Conservation (phyloP, 169 alveolate genomes). For the Plasmodium reichenowi region DNA sequence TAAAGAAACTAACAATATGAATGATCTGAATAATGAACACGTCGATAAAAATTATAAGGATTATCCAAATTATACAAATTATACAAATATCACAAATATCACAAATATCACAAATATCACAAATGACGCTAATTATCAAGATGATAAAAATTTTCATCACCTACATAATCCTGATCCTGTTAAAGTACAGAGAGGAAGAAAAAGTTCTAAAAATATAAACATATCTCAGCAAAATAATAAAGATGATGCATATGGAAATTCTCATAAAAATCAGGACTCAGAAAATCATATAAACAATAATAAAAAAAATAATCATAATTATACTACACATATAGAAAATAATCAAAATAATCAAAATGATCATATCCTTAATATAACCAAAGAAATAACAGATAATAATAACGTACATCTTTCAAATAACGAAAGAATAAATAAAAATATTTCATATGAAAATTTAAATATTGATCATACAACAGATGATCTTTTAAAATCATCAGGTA, state of each 20-base stretch:
- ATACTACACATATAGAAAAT: no score
- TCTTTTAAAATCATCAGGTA: not conserved
- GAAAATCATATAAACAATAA: no score
- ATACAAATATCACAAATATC: not conserved
- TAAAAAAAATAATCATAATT: no score
- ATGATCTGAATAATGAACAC: not conserved
- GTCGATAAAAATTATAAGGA: not conserved
- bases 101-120: not conserved
- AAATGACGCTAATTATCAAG: not conserved
- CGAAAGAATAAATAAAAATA: constrained; percentile 16
- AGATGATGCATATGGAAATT: no score
- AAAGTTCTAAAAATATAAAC: no score
- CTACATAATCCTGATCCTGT: no score
- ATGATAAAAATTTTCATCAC: not conserved
- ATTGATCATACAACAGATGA: not conserved
- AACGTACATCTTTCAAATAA: not conserved
- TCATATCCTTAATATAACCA: not conserved
- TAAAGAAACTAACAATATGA: not conserved
- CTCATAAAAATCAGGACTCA: no score
- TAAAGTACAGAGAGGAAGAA: no score
- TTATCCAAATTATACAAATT: not conserved
- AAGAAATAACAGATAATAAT: not conserved
- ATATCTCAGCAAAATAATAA: no score
- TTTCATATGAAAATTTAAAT: constrained; percentile 20
- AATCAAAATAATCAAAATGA: not conserved